Percentiles rank a stretch among this genome's conserved stretches.
Conservation (phyloP, 371 early-diverging fungal species). For the Mortierella sp. region DNA sequence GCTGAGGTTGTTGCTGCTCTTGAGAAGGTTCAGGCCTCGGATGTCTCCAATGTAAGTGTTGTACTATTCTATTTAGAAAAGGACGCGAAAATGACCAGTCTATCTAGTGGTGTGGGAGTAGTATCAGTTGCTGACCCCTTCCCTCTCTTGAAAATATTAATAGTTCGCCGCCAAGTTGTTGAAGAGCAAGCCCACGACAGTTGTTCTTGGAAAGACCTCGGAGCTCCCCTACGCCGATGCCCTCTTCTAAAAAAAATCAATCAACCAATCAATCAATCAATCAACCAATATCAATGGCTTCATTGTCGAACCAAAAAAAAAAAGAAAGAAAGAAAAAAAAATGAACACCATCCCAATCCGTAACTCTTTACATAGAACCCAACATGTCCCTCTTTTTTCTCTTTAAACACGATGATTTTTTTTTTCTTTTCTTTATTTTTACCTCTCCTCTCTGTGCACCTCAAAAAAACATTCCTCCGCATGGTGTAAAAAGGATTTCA, state of each 20-base stretch:
- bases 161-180: constrained; percentile 76
- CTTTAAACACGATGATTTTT: too few relatives aligned
- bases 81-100: too few relatives aligned
- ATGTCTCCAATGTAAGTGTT: constrained; percentile 65
- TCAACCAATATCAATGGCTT: background rate
- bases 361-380: background rate
- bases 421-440: too few relatives aligned
- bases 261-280: background rate
- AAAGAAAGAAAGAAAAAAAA: background rate
- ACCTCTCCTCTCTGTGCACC: background rate
- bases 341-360: background rate
- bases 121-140: too few relatives aligned
- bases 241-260: constrained; percentile 57
- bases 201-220: constrained; percentile 81
- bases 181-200: constrained; percentile 81
- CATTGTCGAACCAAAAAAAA: background rate
- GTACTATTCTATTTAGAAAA: background rate
- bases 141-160: background rate
- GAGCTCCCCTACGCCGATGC: constrained; percentile 89
- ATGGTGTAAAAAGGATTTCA: too few relatives aligned
- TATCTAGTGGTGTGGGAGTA: too few relatives aligned
- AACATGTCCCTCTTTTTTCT: too few relatives aligned
- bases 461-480: too few relatives aligned
- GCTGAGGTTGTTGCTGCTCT: constrained; percentile 64
- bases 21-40: constrained; percentile 72